These are phyloP conservation scores for Logfia minima DNA, from an alignment of 129 eudicot genomes.

Conservation along the genomic window DNA sequence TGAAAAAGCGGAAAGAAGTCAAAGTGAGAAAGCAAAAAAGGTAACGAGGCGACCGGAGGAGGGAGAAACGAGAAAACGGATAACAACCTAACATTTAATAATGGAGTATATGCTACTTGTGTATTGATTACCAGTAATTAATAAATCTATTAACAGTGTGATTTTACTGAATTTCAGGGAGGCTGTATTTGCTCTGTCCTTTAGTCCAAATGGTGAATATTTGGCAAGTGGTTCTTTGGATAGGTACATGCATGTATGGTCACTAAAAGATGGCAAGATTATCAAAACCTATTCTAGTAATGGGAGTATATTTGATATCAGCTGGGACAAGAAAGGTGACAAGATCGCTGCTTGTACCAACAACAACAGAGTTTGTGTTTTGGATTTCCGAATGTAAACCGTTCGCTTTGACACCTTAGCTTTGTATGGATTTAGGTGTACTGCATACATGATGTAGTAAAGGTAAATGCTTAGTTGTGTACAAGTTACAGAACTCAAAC, in stretches of 20 bases:
- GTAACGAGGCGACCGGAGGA: too few relatives aligned
- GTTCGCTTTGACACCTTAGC: neutral
- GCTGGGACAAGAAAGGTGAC: conserved; percentile 67
- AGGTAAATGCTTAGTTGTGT: neutral
- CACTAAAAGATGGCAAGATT: conserved; percentile 49
- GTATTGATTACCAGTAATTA: neutral
- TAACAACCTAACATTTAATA: too few relatives aligned
- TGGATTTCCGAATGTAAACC: conserved; percentile 47
- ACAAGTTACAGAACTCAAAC: neutral
- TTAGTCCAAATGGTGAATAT: conserved; percentile 61
- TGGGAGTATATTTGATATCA: conserved; percentile 49
- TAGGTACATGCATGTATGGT: conserved; percentile 46
- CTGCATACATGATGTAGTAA: neutral
- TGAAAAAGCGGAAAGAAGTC: too few relatives aligned
- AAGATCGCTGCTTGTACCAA: conserved; percentile 46
- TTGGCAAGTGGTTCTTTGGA: conserved; percentile 66
- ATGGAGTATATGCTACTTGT: neutral
- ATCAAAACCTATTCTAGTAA: conserved; percentile 43
- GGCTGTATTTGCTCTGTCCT: conserved; percentile 48
- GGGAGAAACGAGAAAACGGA: too few relatives aligned
- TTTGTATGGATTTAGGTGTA: neutral
- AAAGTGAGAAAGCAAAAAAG: too few relatives aligned
- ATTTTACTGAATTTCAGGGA: conserved; percentile 37
- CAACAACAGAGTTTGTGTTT: conserved; percentile 39
- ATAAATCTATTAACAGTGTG: neutral